phyloP scores from a whole-genome alignment of 805 yeast species.

The Starmerella ratchasimensis region DNA sequence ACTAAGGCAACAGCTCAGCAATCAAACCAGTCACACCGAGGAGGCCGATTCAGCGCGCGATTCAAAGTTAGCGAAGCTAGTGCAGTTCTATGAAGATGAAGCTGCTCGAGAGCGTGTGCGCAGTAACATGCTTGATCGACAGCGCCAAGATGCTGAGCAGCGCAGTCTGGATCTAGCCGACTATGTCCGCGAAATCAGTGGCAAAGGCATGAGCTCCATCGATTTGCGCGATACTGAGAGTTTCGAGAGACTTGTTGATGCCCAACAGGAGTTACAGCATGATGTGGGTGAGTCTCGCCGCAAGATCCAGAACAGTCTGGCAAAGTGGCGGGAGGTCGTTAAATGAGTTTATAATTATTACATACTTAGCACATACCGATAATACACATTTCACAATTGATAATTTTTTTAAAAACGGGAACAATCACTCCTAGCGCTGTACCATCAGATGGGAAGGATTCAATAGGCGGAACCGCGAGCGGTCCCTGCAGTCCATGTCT shows the following conservation, averaged over 20 bases:
- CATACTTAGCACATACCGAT: neutral
- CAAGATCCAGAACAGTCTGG: neutral
- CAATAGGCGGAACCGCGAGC: too few relatives aligned
- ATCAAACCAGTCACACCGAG: slow-evolving; percentile 24
- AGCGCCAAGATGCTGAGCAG: slow-evolving; percentile 15
- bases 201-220: slow-evolving; percentile 16
- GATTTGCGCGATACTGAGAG: slow-evolving; percentile 4
- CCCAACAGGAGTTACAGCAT: slow-evolving; percentile 7
- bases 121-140: slow-evolving; percentile 18
- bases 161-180: slow-evolving; percentile 20
- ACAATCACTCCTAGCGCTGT: too few relatives aligned
- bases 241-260: slow-evolving; percentile 8
- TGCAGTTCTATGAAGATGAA: slow-evolving; percentile 24
- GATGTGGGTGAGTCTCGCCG: neutral
- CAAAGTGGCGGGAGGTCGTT: slow-evolving; percentile 1
- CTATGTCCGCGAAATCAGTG: slow-evolving; percentile 19
- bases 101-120: slow-evolving; percentile 21
- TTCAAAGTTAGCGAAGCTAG: slow-evolving; percentile 17
- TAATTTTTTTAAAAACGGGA: too few relatives aligned
- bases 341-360: too few relatives aligned
- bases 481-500: too few relatives aligned
- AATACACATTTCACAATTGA: neutral
- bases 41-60: slow-evolving; percentile 15
- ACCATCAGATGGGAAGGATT: too few relatives aligned
- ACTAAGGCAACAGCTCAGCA: slow-evolving; percentile 25